phyloP scores from a whole-genome alignment of 768 basidiomycete genomes.

The Lactarius sp. region DNA sequence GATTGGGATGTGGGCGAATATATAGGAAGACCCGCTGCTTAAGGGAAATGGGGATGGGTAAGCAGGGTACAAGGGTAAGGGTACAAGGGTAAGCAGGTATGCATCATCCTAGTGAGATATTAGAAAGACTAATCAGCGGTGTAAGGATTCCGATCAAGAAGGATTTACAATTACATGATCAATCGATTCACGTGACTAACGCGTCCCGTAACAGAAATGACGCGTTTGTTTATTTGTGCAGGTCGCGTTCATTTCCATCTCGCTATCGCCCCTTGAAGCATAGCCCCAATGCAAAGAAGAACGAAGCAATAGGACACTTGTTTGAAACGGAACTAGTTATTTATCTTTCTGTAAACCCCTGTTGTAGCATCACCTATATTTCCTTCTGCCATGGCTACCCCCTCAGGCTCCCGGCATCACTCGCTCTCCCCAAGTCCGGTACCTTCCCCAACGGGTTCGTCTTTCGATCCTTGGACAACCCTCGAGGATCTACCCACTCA shows the following conservation, averaged over 20 bases:
- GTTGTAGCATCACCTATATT: constrained; percentile 4
- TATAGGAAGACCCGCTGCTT: no score
- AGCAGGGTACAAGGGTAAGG: no score
- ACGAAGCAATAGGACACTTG: not conserved
- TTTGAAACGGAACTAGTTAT: not conserved
- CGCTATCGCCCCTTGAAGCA: not conserved
- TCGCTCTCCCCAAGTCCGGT: constrained; percentile 10
- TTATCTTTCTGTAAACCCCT: constrained; percentile 10
- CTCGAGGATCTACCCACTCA: not conserved
- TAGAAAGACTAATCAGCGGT: no score
- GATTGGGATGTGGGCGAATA: no score
- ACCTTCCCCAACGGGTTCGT: not conserved
- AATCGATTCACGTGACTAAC: constrained; percentile 3
- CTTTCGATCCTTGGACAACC: not conserved
- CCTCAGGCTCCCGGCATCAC: not conserved
- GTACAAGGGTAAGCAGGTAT: no score
- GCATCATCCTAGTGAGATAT: no score
- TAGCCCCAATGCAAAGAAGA: not conserved
- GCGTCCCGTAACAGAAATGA: constrained; percentile 1
- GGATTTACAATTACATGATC: no score
- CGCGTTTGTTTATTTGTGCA: constrained; percentile 20
- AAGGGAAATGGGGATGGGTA: no score
- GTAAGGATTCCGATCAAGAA: no score
- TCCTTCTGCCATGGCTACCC: not conserved
- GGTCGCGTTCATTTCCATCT: not conserved